phyloP scores from a whole-genome alignment of 2,329 filamentous ascomycete species.

The Aspergillus spinulosporus region DNA sequence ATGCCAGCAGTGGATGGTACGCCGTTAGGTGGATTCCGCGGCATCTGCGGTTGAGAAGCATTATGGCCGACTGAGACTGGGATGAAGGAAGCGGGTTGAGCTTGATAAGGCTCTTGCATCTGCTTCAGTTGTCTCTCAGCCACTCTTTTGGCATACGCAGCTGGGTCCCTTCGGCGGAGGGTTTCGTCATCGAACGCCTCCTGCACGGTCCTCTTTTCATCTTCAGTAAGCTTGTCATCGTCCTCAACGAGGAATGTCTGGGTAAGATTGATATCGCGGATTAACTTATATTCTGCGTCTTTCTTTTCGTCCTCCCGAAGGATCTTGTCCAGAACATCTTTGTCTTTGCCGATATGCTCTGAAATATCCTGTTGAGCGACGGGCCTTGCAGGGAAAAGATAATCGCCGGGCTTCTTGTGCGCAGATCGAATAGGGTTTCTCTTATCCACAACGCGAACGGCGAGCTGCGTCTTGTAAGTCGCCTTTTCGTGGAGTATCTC shows the following conservation, averaged over 20 bases:
- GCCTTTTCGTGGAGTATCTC: constrained; percentile 69
- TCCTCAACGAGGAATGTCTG: constrained; percentile 74
- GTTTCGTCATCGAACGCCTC: constrained; percentile 44
- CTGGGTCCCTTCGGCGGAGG: constrained; percentile 41
- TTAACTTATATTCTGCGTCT: constrained; percentile 21
- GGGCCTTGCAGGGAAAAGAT: constrained; percentile 59
- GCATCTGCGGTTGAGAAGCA: not conserved
- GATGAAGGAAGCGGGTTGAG: not conserved
- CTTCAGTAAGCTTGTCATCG: constrained; percentile 60
- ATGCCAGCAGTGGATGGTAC: too few species aligned
- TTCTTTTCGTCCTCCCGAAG: constrained; percentile 25
- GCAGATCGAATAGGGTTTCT: constrained; percentile 72
- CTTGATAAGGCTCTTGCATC: not conserved
- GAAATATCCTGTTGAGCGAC: constrained; percentile 55
- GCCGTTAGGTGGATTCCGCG: not conserved
- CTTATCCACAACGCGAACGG: constrained; percentile 78
- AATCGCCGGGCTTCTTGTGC: constrained; percentile 53
- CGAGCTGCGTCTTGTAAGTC: constrained; percentile 80
- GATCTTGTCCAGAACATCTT: constrained; percentile 60
- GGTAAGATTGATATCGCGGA: constrained; percentile 59
- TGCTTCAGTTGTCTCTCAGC: constrained; percentile 17
- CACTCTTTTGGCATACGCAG: constrained; percentile 31
- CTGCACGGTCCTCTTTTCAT: constrained; percentile 61
- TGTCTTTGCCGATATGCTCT: constrained; percentile 60
- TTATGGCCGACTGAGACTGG: not conserved